Evolutionary conservation across 1,139 yeast species (phyloP), one percentile per base, ranked within the genome.

Genomic region (Cylindricascospora bacillispora): DNA sequence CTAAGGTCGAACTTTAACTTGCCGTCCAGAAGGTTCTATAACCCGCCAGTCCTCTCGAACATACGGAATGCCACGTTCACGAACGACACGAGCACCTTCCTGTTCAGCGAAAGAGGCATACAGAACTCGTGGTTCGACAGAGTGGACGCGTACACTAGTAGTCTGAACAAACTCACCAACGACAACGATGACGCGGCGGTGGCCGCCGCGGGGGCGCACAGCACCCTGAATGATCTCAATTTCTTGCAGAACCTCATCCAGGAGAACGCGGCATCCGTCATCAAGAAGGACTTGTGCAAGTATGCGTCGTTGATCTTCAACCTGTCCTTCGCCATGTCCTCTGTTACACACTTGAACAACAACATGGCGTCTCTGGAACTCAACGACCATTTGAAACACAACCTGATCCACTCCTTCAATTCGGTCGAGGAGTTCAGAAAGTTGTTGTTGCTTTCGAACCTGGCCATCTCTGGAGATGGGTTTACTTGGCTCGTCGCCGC

Each of bases 401-500:
- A 17, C 35, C 40, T 4, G 21, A 15, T 2, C 11, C 16, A 24
- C 19, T 67, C 79, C 3, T 79, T 79, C 54, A 86, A 86, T 2
- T 77, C 86, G 0, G 41, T 76, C 5, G 60, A 60, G 12, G 86
- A 79, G 53, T 77, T 79, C 51, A 66, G 74, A 45, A 70, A 77
- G 3, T 58, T 77, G 32, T 52, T 79, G 28, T 47, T 77, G 35
- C 67, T 73, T 40, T 70, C 85, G 1, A 77, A 78, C 12, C 52
- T 58, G 29, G 68, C 75, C 10, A 70, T 76, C 35, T 71, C 73
- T 37, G 89, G 92, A 30, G 83, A 79, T 49, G 92, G 92, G 2
- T 65, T 60, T 44, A 71, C 79, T 2, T 79, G 89, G 89, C 52
- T 75, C 19, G 73, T 74, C n/a, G 79, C 79, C 2, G 71, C 70